Base-by-base conservation (phyloP, 495 filamentous ascomycete genomes). In the Staphylotrichum longicolle region DNA sequence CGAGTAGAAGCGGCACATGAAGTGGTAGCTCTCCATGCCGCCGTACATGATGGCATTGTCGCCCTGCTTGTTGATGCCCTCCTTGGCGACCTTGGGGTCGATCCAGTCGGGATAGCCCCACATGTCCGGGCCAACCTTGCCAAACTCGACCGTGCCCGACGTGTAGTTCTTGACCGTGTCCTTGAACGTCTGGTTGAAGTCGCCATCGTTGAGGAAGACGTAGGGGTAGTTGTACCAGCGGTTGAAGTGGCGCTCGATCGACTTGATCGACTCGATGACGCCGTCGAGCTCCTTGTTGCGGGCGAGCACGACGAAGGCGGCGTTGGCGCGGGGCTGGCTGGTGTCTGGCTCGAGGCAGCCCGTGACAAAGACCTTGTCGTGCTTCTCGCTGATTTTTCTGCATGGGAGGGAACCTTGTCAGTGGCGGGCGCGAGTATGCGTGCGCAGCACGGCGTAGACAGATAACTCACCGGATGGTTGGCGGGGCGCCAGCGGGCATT, bases 11-110 rank as follows among this genome's bases (percentile, higher is more conserved):
- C 95, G 82, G 75, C 91, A 96, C 91, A 96, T 96, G 77, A 95
- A 88, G 71, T 99, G 94, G 73, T 99, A 99, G 77, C 92, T 96
- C 70, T 97, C 95, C 85, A 99, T 93, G 30, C 94, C 94, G 75
- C 94, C 94, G 74, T 99, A 99, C 94, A 99, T 99, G 77, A 99
- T 97, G 42, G 95, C 94, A 56, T 87, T 87, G 78, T 99, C 94
- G 68, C 94, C 94, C 74, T 99, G 94, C 77, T 96, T 94, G 51
- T 87, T 81, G 66, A 99, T 91, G 60, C 92, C 93, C 75, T 99
- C 94, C 78, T 91, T 93, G 58, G 93, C 94, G 40, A 96, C 91
- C 70, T 91, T 91, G 46, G 84, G 80, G 73, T 99, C 91, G 60
- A 94, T 88, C 95, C 95, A 98, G 66, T 98, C 91, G 12, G 95